Percentiles rank a stretch among this genome's conserved stretches.
These are phyloP conservation scores for Tetracentron sinense DNA, from an alignment of 164 flowering plant species.

Conservation along the genomic window DNA sequence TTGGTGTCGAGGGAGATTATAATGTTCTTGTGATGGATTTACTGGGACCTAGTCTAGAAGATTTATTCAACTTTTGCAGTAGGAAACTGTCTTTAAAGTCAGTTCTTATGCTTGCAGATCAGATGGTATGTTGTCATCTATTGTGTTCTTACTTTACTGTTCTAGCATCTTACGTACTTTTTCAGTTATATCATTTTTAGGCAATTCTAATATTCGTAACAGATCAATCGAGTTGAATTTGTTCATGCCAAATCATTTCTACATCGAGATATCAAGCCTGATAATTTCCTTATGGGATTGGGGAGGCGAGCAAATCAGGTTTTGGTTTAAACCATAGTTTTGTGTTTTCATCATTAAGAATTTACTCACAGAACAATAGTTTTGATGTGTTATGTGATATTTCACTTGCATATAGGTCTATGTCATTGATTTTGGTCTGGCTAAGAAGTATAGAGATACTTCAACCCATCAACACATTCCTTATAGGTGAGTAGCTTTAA, in stretches of 20 bases:
- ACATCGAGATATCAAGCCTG: slow-evolving; percentile 87
- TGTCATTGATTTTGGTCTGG: slow-evolving; percentile 58
- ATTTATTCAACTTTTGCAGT: slow-evolving; percentile 87
- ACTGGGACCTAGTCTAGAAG: slow-evolving; percentile 93
- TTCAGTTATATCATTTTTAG: neutral
- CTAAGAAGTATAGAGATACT: slow-evolving; percentile 60
- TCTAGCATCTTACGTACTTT: neutral
- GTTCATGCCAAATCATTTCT: slow-evolving; percentile 75
- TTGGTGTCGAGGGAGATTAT: slow-evolving; percentile 90
- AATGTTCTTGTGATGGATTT: slow-evolving; percentile 92
- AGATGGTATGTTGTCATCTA: slow-evolving; percentile 49
- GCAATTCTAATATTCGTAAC: slow-evolving; percentile 5
- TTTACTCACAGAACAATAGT: neutral
- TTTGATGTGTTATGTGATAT: slow-evolving; percentile 7
- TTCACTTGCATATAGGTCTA: slow-evolving; percentile 38
- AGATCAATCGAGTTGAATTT: slow-evolving; percentile 89
- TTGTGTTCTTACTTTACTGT: neutral
- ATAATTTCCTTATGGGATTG: slow-evolving; percentile 90
- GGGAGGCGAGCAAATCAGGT: slow-evolving; percentile 94
- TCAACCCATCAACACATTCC: slow-evolving; percentile 72
- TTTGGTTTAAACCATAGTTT: neutral
- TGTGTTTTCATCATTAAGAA: neutral
- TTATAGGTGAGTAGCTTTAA: slow-evolving; percentile 51
- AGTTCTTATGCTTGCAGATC: slow-evolving; percentile 94
- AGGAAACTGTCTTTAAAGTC: slow-evolving; percentile 80